These are phyloP conservation scores for Syzygium jambos DNA, from an alignment of 345 rosid genomes.

Conservation along the genomic window DNA sequence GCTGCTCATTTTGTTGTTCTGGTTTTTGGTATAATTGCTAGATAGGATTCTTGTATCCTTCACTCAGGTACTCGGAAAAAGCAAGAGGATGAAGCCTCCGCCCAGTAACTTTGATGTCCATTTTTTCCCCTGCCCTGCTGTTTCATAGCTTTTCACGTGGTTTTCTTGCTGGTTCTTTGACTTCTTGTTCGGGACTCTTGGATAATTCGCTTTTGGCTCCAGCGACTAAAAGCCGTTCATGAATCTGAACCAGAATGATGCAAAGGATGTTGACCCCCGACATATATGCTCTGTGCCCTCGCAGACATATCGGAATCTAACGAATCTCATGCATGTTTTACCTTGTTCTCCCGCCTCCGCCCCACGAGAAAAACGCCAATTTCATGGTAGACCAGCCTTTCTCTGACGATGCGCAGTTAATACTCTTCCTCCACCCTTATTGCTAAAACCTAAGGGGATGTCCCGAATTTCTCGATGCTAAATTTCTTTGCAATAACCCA, in stretches of 20 bases:
- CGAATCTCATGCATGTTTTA: background rate
- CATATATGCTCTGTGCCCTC: background rate
- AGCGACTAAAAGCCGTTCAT: background rate
- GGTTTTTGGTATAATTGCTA: too few species aligned
- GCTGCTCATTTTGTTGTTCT: too few species aligned
- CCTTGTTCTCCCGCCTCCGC: background rate
- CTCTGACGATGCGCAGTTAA: background rate
- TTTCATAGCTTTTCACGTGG: background rate
- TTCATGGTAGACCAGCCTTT: background rate
- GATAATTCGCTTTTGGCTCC: too few species aligned
- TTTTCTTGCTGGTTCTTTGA: too few species aligned
- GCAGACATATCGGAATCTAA: background rate
- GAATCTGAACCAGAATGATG: background rate
- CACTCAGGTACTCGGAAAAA: too few species aligned
- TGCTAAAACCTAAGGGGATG: background rate
- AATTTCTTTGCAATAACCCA: background rate
- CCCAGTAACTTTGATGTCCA: too few species aligned
- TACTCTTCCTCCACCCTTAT: background rate
- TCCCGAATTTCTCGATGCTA: background rate
- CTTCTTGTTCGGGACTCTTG: too few species aligned
- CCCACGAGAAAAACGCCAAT: background rate
- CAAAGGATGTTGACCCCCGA: background rate
- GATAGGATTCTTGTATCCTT: too few species aligned
- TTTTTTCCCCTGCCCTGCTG: too few species aligned
- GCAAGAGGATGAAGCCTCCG: too few species aligned